Evolutionary conservation across 106 monocot species (phyloP).

Genomic region (Dioscorea alata): DNA sequence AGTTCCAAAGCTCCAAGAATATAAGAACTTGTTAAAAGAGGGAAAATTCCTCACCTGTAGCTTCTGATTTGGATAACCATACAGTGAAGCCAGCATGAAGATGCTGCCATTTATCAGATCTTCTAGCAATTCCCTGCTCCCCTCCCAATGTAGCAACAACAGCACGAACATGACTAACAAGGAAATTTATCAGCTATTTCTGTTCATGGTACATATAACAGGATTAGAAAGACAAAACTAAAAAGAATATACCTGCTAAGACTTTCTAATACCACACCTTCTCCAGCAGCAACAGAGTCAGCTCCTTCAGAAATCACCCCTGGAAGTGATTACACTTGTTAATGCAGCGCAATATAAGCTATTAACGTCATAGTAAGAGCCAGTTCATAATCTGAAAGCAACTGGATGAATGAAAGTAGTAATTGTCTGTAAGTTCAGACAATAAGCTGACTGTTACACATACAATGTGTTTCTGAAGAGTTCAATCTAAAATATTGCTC

Average conservation of each 20-base stretch:
- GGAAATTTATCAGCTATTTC: background rate
- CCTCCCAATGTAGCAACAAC: slow-evolving; percentile 89
- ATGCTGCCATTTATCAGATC: slow-evolving; percentile 78
- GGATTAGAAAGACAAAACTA: background rate
- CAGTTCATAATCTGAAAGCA: too few relatives aligned
- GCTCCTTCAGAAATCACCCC: slow-evolving; percentile 71
- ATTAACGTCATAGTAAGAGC: too few relatives aligned
- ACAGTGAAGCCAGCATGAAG: slow-evolving; percentile 82
- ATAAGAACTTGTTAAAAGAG: background rate
- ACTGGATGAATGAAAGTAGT: too few relatives aligned
- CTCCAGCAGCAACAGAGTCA: slow-evolving; percentile 74
- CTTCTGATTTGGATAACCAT: slow-evolving; percentile 71
- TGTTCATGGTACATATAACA: background rate
- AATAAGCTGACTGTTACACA: too few relatives aligned
- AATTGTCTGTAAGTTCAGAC: too few relatives aligned
- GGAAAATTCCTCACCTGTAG: slow-evolving; percentile 26
- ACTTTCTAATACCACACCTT: slow-evolving; percentile 62
- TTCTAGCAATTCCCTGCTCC: slow-evolving; percentile 64
- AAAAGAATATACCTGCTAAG: slow-evolving; percentile 58
- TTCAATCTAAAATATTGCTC: too few relatives aligned
- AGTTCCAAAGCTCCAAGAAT: background rate
- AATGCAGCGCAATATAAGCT: slow-evolving; percentile 36
- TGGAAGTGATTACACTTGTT: slow-evolving; percentile 50
- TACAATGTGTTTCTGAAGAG: too few relatives aligned
- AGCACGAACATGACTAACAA: slow-evolving; percentile 66